These are phyloP conservation scores for Populus tomentosa DNA, from an alignment of 441 rosid species.

Conservation along the genomic window DNA sequence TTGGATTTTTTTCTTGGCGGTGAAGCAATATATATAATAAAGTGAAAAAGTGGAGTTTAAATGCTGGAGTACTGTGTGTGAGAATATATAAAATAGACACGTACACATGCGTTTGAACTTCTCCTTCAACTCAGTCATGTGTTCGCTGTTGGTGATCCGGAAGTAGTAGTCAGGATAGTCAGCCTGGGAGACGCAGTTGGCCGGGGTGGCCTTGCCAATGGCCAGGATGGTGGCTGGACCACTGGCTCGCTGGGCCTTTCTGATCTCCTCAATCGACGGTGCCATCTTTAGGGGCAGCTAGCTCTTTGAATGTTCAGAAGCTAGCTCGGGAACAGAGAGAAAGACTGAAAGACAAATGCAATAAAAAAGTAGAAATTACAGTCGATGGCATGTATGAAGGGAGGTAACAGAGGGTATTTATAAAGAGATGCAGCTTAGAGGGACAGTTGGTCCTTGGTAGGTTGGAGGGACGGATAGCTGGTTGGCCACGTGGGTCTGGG, in stretches of 20 bases:
- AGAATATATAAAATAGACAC: background rate
- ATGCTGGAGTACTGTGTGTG: too few species aligned
- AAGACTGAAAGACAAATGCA: background rate
- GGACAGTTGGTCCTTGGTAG: background rate
- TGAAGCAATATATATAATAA: background rate
- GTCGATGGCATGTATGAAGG: background rate
- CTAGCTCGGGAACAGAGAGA: background rate
- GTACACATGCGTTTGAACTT: slow-evolving; percentile 50
- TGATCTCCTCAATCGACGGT: slow-evolving; percentile 30
- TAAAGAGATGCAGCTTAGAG: background rate
- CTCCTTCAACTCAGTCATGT: slow-evolving; percentile 46
- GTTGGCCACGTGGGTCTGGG: background rate
- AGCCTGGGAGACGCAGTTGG: slow-evolving; percentile 35
- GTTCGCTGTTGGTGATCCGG: slow-evolving; percentile 49
- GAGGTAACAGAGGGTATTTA: background rate
- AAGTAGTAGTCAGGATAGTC: slow-evolving; percentile 51
- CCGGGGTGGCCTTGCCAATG: slow-evolving; percentile 49
- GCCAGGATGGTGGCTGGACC: slow-evolving; percentile 51
- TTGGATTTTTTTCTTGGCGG: too few species aligned
- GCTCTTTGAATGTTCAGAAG: too few species aligned
- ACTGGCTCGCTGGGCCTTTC: slow-evolving; percentile 38
- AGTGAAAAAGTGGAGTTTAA: too few species aligned
- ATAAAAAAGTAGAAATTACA: background rate
- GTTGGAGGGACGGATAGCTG: background rate
- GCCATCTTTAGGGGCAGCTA: background rate